Conservation (phyloP, 805 yeast genomes). For the Kuraishia floccosa region DNA sequence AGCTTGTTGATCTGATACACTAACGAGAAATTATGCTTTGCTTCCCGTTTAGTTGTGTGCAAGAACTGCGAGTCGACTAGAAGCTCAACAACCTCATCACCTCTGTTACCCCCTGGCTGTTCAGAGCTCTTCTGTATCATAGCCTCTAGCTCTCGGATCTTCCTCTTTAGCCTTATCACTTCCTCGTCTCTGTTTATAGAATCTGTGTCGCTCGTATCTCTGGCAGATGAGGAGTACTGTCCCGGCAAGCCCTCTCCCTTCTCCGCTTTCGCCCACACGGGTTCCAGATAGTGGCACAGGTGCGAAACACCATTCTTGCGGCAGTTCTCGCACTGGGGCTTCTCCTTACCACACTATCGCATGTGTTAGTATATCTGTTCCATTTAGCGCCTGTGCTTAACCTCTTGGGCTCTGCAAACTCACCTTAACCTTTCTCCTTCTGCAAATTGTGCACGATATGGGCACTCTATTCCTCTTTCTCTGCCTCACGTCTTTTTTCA, state of each 20-base stretch:
- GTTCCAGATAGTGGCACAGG: slow-evolving; percentile 45
- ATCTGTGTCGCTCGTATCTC: slow-evolving; percentile 2
- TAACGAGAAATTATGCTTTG: slow-evolving; percentile 20
- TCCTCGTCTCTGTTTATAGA: slow-evolving; percentile 12
- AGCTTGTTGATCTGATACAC: slow-evolving; percentile 32
- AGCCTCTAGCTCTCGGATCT: slow-evolving; percentile 15
- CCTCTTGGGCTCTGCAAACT: slow-evolving; percentile 1
- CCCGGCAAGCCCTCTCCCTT: slow-evolving; percentile 16
- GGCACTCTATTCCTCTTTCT: slow-evolving; percentile 26
- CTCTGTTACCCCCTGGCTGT: neutral
- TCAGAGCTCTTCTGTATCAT: slow-evolving; percentile 1
- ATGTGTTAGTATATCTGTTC: slow-evolving; percentile 1
- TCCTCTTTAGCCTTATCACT: slow-evolving; percentile 9
- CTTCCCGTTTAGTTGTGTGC: slow-evolving; percentile 22
- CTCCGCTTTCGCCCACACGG: slow-evolving; percentile 44
- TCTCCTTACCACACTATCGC: slow-evolving; percentile 23
- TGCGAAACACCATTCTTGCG: slow-evolving; percentile 47
- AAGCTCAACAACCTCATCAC: slow-evolving; percentile 18
- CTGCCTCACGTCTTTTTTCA: too few species aligned
- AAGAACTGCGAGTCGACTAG: slow-evolving; percentile 20
- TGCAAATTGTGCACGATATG: slow-evolving; percentile 24
- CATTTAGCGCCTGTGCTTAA: too few species aligned
- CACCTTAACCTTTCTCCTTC: slow-evolving; percentile 24
- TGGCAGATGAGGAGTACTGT: neutral
- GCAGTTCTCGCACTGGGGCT: slow-evolving; percentile 49